A percentile compares a stretch with the other conserved stretches of the same genome.
phyloP scores from a whole-genome alignment of 1,139 yeast species.

The Zygosaccharomyces sapae region DNA sequence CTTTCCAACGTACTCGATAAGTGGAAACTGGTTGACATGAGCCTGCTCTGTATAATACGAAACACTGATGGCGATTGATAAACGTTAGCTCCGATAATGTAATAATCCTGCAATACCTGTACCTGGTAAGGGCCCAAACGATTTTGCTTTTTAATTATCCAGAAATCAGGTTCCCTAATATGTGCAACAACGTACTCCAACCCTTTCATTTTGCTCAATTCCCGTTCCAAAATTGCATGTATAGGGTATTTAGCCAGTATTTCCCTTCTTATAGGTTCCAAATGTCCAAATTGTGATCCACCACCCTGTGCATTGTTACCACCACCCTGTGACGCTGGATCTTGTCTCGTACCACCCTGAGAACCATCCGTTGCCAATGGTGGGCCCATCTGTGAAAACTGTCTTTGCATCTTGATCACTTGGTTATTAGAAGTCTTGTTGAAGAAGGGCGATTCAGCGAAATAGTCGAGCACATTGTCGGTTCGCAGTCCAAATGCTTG shows the following conservation, averaged over 20 bases:
- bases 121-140: constrained; percentile 52
- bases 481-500: constrained; percentile 81
- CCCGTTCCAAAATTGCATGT: constrained; percentile 42
- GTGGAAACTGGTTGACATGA: constrained; percentile 38
- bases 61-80: constrained; percentile 79
- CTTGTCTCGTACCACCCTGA: not conserved
- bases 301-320: constrained; percentile 9
- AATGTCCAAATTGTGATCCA: constrained; percentile 17
- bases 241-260: constrained; percentile 30
- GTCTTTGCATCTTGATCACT: constrained; percentile 91
- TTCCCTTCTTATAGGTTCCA: constrained; percentile 26
- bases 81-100: constrained; percentile 85
- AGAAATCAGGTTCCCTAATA: constrained; percentile 82
- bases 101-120: constrained; percentile 65
- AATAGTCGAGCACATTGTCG: constrained; percentile 87
- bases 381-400: constrained; percentile 43
- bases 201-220: constrained; percentile 76
- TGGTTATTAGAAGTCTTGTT: constrained; percentile 93
- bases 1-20: constrained; percentile 27
- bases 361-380: constrained; percentile 18
- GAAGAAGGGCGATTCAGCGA: constrained; percentile 89
- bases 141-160: constrained; percentile 83
- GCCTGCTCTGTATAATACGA: constrained; percentile 52
- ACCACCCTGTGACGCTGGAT: not conserved
- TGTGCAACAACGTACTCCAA: constrained; percentile 73